Evolutionary conservation across 345 rosid species (phyloP), one percentile per base, ranked within the genome.

Genomic region (Ceriops tagal): DNA sequence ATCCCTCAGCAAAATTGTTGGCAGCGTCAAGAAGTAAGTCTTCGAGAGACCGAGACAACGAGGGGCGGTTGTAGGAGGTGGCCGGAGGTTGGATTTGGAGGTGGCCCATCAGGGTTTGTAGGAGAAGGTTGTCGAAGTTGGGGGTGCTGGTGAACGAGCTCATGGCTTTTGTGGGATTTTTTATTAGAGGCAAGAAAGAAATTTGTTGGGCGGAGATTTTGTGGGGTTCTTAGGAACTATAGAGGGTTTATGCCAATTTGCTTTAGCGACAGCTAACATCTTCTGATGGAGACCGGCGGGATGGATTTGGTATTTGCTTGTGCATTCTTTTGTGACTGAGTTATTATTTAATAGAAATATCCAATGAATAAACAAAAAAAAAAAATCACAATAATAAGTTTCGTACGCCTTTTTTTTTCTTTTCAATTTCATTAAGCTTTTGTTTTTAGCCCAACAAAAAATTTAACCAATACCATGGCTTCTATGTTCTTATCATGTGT

Each of bases 31-130:
- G 79, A 69, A 89, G 88, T 55, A 92, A 81, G 80, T 88, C 91
- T 32, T 95, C 97, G 53, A 95, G 91, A 65, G 97, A 83, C 78
- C 87, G 88, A 58, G 93, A 69, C 79, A 86, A 79, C 47, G 77
- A 80, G 27, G 88, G 84, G 53, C 75, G 82, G 55, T 76, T 80
- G 68, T 71, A 74, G 43, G 78, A 5, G 71, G 75, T 18, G 5
- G 57, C 11, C 11, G 87, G 88, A 10, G 88, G 83, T 26, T 83
- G 83, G 72, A 91, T 83, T 73, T 92, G 99, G 76, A 95, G 96
- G 32, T 93, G 90, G 51, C 91, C 90, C 76, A 95, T 84, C 32
- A 95, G 81, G 81, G 91, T 81, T 79, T 85, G 96, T 76, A 92
- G 83, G 5, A 89, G 65, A 65, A 87, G 91, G 58, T 80, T 87